Conservation (phyloP, 2,329 filamentous ascomycete genomes). For the Ustulina deusta region DNA sequence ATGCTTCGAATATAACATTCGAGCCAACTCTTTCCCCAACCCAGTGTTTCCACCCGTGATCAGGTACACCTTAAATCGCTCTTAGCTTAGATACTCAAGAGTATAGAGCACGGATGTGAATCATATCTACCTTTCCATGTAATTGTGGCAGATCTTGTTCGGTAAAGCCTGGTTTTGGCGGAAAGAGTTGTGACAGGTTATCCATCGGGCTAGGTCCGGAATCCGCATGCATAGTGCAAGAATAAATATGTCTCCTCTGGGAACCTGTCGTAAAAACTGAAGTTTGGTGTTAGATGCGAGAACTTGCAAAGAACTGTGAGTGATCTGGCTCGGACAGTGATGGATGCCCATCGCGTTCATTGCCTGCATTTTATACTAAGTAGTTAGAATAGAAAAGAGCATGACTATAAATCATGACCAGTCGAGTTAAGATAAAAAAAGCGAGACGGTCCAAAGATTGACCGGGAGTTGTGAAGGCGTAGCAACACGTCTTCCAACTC, state of each 20-base stretch:
- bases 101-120: neutral
- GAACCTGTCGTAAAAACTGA: neutral
- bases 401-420: neutral
- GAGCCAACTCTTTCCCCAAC: constrained; percentile 54
- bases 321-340: neutral
- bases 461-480: neutral
- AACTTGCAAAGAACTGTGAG: neutral
- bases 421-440: neutral
- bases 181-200: constrained; percentile 25
- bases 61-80: constrained; percentile 23
- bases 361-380: neutral
- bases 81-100: neutral
- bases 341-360: neutral
- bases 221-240: neutral
- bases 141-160: constrained; percentile 23
- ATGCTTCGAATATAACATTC: constrained; percentile 55
- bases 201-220: constrained; percentile 18
- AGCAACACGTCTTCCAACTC: neutral
- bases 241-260: neutral
- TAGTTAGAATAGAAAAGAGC: neutral
- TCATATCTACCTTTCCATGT: constrained; percentile 24
- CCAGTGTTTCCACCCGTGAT: constrained; percentile 47
- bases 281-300: neutral
- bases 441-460: constrained; percentile 1
- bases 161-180: constrained; percentile 27